These are phyloP conservation scores for Papiliotrema laurentii DNA, from an alignment of 1,284 basidiomycete genomes.

Conservation along the genomic window DNA sequence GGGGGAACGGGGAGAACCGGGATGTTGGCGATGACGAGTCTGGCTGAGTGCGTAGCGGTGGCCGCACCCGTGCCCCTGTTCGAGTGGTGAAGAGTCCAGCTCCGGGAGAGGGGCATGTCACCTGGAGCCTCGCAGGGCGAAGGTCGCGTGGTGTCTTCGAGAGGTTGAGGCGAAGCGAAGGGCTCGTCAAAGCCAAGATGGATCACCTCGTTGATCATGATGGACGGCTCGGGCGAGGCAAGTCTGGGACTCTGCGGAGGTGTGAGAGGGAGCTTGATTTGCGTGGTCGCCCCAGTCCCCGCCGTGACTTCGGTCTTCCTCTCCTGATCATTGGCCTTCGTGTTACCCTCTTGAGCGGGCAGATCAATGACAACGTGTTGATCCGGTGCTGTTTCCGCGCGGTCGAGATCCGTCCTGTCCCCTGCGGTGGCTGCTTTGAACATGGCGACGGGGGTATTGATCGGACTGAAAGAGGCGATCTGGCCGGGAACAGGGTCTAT, in stretches of 20 bases:
- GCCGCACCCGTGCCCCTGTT: conserved; percentile 2
- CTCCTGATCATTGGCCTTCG: no score
- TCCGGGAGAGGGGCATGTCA: conserved; percentile 6
- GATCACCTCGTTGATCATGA: neutral
- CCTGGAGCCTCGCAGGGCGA: neutral
- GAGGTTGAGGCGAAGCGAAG: neutral
- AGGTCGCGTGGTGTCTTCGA: neutral
- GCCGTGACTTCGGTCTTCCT: no score
- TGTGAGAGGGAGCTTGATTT: neutral
- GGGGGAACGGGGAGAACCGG: neutral
- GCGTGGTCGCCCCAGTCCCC: no score
- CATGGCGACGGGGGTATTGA: no score
- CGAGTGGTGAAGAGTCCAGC: conserved; percentile 12
- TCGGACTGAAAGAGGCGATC: no score
- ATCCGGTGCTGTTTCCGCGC: neutral
- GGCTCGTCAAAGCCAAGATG: neutral
- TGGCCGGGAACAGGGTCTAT: neutral
- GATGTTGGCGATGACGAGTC: neutral
- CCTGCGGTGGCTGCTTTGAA: neutral
- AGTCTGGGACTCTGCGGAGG: neutral
- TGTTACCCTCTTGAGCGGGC: no score
- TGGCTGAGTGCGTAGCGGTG: neutral
- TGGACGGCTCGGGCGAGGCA: neutral
- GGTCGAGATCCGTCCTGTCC: neutral
- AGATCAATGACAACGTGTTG: neutral